Percentiles rank a stretch among this genome's conserved stretches.
These are phyloP conservation scores for Sextonia rubra DNA, from an alignment of 164 flowering plant species.

Conservation along the genomic window DNA sequence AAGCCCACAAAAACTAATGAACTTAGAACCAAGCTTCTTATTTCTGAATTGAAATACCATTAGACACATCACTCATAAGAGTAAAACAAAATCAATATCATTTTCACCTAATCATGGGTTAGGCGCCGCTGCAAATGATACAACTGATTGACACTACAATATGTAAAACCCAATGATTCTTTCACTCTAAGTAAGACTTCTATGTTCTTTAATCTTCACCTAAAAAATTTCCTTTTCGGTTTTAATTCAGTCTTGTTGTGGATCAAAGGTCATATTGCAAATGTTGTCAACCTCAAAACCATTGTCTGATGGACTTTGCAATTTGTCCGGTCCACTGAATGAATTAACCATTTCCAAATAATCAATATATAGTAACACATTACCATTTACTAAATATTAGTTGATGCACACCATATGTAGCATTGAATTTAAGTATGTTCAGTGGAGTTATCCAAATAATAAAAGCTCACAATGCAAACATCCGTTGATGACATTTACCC, in stretches of 20 bases:
- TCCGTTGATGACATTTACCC: conserved; percentile 29
- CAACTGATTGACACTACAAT: too few species aligned
- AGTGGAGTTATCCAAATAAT: background rate
- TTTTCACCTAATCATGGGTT: background rate
- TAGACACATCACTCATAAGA: background rate
- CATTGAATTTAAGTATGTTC: too few species aligned
- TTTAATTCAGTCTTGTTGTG: background rate
- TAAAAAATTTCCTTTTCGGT: too few species aligned
- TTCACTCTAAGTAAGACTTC: too few species aligned
- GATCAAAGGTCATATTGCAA: background rate
- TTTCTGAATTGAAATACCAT: background rate
- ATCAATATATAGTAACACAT: background rate
- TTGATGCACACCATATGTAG: too few species aligned
- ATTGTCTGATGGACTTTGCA: background rate
- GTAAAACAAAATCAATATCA: too few species aligned
- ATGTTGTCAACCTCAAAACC: background rate
- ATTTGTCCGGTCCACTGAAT: background rate
- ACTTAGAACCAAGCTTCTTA: background rate
- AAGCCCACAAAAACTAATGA: background rate
- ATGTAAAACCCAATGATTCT: too few species aligned
- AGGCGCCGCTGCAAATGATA: background rate
- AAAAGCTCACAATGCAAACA: background rate
- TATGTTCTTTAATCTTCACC: too few species aligned
- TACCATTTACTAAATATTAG: too few species aligned
- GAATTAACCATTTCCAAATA: background rate